Conservation (phyloP, 441 rosid genomes). For the Gossypium schwendimanii region DNA sequence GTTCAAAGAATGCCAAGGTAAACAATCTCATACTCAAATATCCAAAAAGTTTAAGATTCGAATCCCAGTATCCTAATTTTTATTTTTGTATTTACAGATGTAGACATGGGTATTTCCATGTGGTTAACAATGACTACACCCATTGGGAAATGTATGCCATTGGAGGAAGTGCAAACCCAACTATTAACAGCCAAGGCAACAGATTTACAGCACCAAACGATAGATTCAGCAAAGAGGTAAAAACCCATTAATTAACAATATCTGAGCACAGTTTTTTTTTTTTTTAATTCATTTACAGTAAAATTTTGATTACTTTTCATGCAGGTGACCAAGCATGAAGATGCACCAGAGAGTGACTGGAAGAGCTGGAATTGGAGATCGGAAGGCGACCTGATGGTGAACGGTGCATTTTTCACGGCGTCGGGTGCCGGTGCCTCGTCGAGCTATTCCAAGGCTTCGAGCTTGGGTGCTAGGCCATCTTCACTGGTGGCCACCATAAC, state of each 20-base stretch:
- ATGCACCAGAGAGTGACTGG: slow-evolving; percentile 58
- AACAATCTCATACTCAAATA: neutral
- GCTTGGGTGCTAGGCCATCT: slow-evolving; percentile 61
- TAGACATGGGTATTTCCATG: slow-evolving; percentile 67
- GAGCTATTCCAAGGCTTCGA: slow-evolving; percentile 62
- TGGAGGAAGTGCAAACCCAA: slow-evolving; percentile 67
- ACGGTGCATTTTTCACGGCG: slow-evolving; percentile 54
- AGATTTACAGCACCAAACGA: slow-evolving; percentile 50
- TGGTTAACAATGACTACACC: slow-evolving; percentile 71
- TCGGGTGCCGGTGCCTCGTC: slow-evolving; percentile 62
- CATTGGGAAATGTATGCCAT: slow-evolving; percentile 81
- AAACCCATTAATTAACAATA: neutral
- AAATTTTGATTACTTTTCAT: neutral
- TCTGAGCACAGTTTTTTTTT: neutral
- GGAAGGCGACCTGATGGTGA: slow-evolving; percentile 53
- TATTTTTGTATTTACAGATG: slow-evolving; percentile 34
- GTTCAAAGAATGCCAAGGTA: slow-evolving; percentile 97
- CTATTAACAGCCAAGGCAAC: slow-evolving; percentile 73
- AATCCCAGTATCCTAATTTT: neutral
- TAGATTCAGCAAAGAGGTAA: slow-evolving; percentile 53
- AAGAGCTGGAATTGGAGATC: slow-evolving; percentile 64
- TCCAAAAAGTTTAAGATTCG: neutral
- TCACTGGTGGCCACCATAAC: slow-evolving; percentile 50
- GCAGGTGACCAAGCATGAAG: slow-evolving; percentile 63
- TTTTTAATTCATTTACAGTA: neutral